Base-by-base conservation (phyloP, 495 filamentous ascomycete genomes). In the Penicillium coprophilum region DNA sequence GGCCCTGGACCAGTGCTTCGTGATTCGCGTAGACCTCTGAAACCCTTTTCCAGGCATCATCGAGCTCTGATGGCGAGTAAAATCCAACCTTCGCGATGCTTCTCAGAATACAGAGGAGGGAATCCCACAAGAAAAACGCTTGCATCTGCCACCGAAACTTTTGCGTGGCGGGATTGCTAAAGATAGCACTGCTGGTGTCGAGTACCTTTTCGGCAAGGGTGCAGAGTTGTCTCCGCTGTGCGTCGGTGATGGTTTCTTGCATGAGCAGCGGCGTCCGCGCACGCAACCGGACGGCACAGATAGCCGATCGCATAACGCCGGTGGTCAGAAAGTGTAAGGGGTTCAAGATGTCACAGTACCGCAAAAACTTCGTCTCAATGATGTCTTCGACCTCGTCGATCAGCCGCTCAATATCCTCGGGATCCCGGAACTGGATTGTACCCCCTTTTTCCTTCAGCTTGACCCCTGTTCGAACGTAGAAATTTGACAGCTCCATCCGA, bases 271-370 rank as follows among this genome's bases (percentile, higher is more conserved):
- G 50, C 4, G 63, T 46, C 21, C 57, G 44, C 21, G 48, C 21
- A 19, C 49, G 56, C 1, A 69, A 53, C 6, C 66, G 48, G 34
- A 69, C 57, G 9, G 64, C 51, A 12, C 53, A 58, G 8, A 58
- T 51, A n/a, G 48, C 63, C 0, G 61, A 63, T 20, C 63, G 44
- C 1, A 55, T 57, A 17, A 66, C 70, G 50, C 86, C 84, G 83
- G 88, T 64, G 80, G 88, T 70, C 80, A 88, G 69, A 79, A 87
- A 67, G 73, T 81, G 75, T 76, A 87, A 60, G 62, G 86, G 51
- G 79, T 84, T 80, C 72, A 82, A 63, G 72, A 83, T 66, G 64
- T 78, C 49, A 60, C 82, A 83, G 51, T 81, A 82, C 4, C 74
- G 77, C 30, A 81, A 61, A 28, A 80, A 80, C 41, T 82, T 78